Base-by-base conservation (phyloP, 73 alveolate genomes). In the Paramecium pentaurelia region DNA sequence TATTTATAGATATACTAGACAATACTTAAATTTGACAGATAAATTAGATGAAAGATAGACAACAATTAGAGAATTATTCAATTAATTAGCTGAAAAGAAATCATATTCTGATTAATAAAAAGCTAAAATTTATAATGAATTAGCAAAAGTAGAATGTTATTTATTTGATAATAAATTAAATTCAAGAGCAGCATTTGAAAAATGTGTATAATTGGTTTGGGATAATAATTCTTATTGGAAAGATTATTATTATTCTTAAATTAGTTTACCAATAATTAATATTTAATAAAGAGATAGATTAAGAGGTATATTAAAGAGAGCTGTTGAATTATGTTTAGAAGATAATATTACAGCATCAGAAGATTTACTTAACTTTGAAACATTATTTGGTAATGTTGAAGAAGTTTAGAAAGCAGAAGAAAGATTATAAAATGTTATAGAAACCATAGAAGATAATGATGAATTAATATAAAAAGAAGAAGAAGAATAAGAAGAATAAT, bases 221-320 rank as follows among this genome's bases (percentile, higher is more conserved):
- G 87, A 73, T 40, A 37, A 34, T 73, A 36, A 36, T 32, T 14
- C 38, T 73, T 37, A 34, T n/a, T 73, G 87, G 87, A 73, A 34
- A 22, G 60, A 73, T 73, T 73, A 73, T 40, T 73, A 30, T 40
- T 73, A 73, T 32, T 73, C 87, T 12, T 37, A 73, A 40, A 73
- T 73, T 3, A 16, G 87, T 40, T 10, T 9, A 12, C 27, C 54
- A 38, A 73, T 73, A 34, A 20, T 30, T 12, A 36, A 32, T 14
- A 44, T 34, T 5, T 30, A 25, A 37, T 18, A 80, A 32, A 80
- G 91, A 80, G 91, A 42, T 71, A 70, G 45, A 25, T 40, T 89
- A 60, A 89, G 94, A 71, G 77, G 91, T n/a, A 71, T 89, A 37
- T 83, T 71, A n/a, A 89, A 89, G 71, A 70, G 91, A 54, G 77